phyloP scores from a whole-genome alignment of 352 stramenopile genomes.

The Plasmopara muralis region DNA sequence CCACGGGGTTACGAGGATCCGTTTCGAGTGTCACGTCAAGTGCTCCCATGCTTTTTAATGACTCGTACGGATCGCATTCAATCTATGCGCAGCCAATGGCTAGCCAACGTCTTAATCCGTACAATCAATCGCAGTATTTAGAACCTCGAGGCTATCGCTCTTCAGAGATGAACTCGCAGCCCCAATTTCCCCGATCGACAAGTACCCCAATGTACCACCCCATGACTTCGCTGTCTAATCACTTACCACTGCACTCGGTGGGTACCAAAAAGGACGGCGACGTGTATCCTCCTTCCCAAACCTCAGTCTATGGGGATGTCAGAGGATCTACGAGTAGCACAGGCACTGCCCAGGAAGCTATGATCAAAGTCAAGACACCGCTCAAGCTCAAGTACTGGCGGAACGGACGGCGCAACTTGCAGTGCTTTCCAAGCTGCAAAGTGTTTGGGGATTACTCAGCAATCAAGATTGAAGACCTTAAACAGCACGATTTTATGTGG shows the following conservation, averaged over 20 bases:
- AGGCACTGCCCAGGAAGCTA: slow-evolving; percentile 54
- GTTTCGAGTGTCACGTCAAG: slow-evolving; percentile 11
- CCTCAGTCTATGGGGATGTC: slow-evolving; percentile 12
- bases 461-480: slow-evolving; percentile 85
- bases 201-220: slow-evolving; percentile 22
- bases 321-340: background rate
- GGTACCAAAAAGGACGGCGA: slow-evolving; percentile 36
- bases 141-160: slow-evolving; percentile 19
- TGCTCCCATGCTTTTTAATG: slow-evolving; percentile 18
- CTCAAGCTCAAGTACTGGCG: slow-evolving; percentile 87
- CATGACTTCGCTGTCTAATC: slow-evolving; percentile 27
- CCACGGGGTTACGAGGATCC: slow-evolving; percentile 3
- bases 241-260: slow-evolving; percentile 41
- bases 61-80: slow-evolving; percentile 30
- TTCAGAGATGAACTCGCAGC: slow-evolving; percentile 24
- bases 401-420: slow-evolving; percentile 85
- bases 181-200: slow-evolving; percentile 31
- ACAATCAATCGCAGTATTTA: slow-evolving; percentile 20
- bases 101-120: slow-evolving; percentile 17
- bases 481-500: slow-evolving; percentile 89
- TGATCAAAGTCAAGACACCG: slow-evolving; percentile 85
- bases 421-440: slow-evolving; percentile 86
- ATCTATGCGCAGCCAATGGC: slow-evolving; percentile 16
- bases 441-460: slow-evolving; percentile 88
- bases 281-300: slow-evolving; percentile 17